phyloP scores from a whole-genome alignment of 2,329 filamentous ascomycete genomes.

The Emergomyces pasteurianus region DNA sequence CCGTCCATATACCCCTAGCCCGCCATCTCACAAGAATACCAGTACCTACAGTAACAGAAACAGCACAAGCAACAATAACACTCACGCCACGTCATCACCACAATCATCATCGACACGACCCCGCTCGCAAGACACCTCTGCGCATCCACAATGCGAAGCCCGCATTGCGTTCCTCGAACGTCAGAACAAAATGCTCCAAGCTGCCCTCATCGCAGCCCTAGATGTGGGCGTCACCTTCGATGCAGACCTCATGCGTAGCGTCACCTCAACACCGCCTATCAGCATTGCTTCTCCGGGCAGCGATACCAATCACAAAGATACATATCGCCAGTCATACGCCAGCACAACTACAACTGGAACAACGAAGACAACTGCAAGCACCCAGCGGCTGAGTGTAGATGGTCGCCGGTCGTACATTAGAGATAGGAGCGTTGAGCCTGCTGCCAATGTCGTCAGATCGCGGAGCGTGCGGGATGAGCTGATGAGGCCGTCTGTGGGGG shows the following conservation, averaged over 20 bases:
- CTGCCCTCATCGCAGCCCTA: conserved; percentile 29
- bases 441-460: neutral
- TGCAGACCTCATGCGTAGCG: conserved; percentile 9
- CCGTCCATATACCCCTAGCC: conserved; percentile 5
- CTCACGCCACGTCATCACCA: conserved; percentile 6
- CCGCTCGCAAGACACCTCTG: conserved; percentile 7
- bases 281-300: neutral
- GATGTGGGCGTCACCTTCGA: conserved; percentile 25
- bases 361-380: neutral
- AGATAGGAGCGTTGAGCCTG: neutral
- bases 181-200: conserved; percentile 32
- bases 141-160: conserved; percentile 22
- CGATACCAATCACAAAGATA: neutral
- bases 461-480: neutral
- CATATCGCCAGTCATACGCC: neutral
- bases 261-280: neutral
- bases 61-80: conserved; percentile 3
- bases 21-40: neutral
- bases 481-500: neutral
- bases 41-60: neutral
- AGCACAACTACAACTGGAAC: neutral
- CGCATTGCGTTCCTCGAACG: conserved; percentile 29
- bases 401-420: neutral
- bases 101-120: conserved; percentile 5
- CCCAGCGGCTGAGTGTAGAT: neutral